Percentiles rank a stretch among this genome's conserved stretches.
Evolutionary conservation across 2,329 filamentous ascomycete genomes (phyloP).

Genomic region (Botrytis paeoniae): DNA sequence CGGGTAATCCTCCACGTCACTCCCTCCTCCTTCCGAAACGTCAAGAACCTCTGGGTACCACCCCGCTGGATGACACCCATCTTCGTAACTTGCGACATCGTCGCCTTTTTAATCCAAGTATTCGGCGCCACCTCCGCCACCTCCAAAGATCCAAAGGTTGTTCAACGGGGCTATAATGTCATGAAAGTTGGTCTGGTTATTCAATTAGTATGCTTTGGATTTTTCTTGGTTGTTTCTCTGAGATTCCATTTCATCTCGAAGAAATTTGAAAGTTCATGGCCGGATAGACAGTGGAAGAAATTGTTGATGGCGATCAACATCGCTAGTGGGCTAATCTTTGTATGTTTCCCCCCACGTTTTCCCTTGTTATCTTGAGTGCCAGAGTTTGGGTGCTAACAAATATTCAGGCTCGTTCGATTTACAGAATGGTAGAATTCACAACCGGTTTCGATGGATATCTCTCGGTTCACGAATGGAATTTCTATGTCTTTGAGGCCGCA

Average conservation of each 20-base stretch:
- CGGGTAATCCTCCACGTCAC: conserved; percentile 44
- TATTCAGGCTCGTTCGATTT: conserved; percentile 43
- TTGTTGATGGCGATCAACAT: conserved; percentile 44
- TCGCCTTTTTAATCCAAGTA: conserved; percentile 46
- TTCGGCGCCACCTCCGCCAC: conserved; percentile 45
- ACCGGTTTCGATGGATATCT: conserved; percentile 49
- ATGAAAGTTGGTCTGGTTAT: conserved; percentile 44
- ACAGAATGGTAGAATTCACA: conserved; percentile 50
- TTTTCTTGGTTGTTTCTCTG: conserved; percentile 44
- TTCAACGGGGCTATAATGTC: conserved; percentile 41
- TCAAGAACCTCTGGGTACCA: conserved; percentile 40
- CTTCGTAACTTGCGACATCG: conserved; percentile 46
- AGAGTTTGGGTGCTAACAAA: neutral
- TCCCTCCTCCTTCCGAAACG: conserved; percentile 36
- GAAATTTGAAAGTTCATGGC: conserved; percentile 28
- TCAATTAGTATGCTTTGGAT: conserved; percentile 42
- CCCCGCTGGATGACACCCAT: conserved; percentile 45
- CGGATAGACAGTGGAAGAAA: conserved; percentile 41
- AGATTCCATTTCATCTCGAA: conserved; percentile 41
- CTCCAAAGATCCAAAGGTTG: conserved; percentile 42
- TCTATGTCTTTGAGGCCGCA: conserved; percentile 48
- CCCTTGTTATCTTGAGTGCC: neutral
- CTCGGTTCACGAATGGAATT: conserved; percentile 50
- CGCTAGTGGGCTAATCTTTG: conserved; percentile 46
- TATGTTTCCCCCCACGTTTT: conserved; percentile 32